Evolutionary conservation across 2,329 filamentous ascomycete species (phyloP).

Genomic region (Proliferodiscus dingleyae): DNA sequence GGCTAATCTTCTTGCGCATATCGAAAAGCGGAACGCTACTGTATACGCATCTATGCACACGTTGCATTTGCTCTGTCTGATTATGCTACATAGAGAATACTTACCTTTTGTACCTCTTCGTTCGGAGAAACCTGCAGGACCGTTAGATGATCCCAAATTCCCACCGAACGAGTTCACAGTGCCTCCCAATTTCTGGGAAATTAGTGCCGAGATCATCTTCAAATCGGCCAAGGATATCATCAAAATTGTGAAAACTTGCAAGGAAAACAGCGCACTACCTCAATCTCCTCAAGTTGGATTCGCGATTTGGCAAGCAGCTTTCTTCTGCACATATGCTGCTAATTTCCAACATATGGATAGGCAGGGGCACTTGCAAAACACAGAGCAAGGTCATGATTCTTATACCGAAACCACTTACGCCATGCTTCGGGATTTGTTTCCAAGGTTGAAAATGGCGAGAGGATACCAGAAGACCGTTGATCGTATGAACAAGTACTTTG

Average conservation of each 20-base stretch:
- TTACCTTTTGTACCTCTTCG: constrained; percentile 60
- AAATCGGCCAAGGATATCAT: constrained; percentile 58
- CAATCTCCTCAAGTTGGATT: constrained; percentile 66
- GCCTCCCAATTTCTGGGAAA: constrained; percentile 55
- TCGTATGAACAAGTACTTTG: constrained; percentile 50
- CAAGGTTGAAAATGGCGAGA: constrained; percentile 50
- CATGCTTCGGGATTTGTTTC: constrained; percentile 47
- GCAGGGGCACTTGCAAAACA: constrained; percentile 44
- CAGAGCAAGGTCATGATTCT: constrained; percentile 1
- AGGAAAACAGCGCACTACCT: constrained; percentile 51
- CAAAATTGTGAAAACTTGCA: constrained; percentile 58
- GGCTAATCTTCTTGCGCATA: constrained; percentile 61
- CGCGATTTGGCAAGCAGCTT: constrained; percentile 61
- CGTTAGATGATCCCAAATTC: constrained; percentile 55
- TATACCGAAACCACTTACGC: constrained; percentile 41
- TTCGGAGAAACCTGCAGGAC: constrained; percentile 45
- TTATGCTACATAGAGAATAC: constrained; percentile 65
- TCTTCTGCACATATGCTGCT: constrained; percentile 60
- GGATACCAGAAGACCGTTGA: constrained; percentile 50
- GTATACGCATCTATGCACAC: constrained; percentile 64
- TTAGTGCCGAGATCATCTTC: constrained; percentile 59
- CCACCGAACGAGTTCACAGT: constrained; percentile 41
- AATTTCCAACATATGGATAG: constrained; percentile 67
- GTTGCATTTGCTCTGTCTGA: constrained; percentile 58
- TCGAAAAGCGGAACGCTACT: constrained; percentile 57